Evolutionary conservation across 2,329 filamentous ascomycete genomes (phyloP), one percentile per base, ranked within the genome.

Genomic region (Talaromyces sp.): DNA sequence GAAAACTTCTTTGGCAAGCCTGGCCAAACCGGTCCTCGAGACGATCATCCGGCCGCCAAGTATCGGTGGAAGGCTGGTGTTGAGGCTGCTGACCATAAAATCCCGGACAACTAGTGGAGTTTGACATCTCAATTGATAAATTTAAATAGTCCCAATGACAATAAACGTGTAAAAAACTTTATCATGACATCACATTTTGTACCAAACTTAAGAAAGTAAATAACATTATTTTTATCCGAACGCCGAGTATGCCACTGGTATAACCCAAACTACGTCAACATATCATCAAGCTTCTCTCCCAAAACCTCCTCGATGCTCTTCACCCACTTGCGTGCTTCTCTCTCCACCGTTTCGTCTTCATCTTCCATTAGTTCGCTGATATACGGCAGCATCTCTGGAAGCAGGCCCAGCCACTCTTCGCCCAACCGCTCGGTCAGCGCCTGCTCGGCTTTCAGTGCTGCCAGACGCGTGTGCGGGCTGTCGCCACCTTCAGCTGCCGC

Each of bases 281-380:
- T 97, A 56, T 88, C 86, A 75, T 96, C 91, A 71, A 98, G 77
- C 68, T 89, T 92, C 82, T 98, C 93, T 5, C 95, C 95, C 57
- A 98, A 78, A 31, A 96, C 89, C 53, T 85, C 87, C 77, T 98
- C 93, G 71, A 99, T 96, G 76, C 87, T 87, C 71, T 88, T 84
- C 68, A 98, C 95, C 93, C 95, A 97, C 69, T 86, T 82, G 71
- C 93, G 85, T 41, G 92, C 93, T 80, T 96, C 93, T 70, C 86
- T 82, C 79, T 99, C 95, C 26, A 99, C 93, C 29, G 84, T 82
- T 78, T 98, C 95, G 71, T 98, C 93, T 67, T 98, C 95, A 73
- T 99, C 95, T 72, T 99, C 95, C 78, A 96, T 89, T 70, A 96
- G 75, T 79, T 99, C 95, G 70, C 91, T 96, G 68, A 99, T 96